Conservation (phyloP, 306 rosid species). For the Adenanthera pavonina region DNA sequence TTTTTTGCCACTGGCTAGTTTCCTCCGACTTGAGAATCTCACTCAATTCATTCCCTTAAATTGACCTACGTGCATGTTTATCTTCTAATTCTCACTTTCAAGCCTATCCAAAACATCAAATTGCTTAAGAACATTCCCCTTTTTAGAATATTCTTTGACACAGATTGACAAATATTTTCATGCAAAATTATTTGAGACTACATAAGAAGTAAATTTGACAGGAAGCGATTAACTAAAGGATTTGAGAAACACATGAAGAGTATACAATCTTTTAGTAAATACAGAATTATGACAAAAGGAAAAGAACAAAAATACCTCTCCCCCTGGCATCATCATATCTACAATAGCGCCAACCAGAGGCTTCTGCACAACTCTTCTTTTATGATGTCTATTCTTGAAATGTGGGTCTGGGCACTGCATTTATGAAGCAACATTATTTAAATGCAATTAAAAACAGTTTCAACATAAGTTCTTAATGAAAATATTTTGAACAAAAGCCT, state of each 20-base stretch:
- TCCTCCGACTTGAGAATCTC: background rate
- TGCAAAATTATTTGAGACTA: conserved; percentile 8
- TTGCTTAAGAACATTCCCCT: background rate
- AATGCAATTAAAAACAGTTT: background rate
- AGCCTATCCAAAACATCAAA: background rate
- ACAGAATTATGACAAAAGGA: conserved; percentile 12
- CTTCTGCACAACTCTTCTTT: conserved; percentile 88
- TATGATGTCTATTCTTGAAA: conserved; percentile 87
- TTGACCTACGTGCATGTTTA: background rate
- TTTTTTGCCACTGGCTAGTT: background rate
- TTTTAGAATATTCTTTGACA: background rate
- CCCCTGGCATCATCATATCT: conserved; percentile 61
- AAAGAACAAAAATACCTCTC: conserved; percentile 59
- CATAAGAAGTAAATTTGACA: conserved; percentile 12
- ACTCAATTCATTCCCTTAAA: background rate
- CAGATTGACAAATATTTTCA: background rate
- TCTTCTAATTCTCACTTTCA: background rate
- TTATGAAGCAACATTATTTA: conserved; percentile 34
- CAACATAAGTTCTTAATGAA: conserved; percentile 4
- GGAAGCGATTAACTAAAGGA: conserved; percentile 5
- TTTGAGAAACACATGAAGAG: background rate
- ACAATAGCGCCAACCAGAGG: conserved; percentile 69
- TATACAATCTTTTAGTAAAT: background rate
- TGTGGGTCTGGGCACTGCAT: conserved; percentile 98
- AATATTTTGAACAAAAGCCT: conserved; percentile 2